Evolutionary conservation across 768 basidiomycete species (phyloP), one percentile per base, ranked within the genome.

Genomic region (Suillus hirtellus): DNA sequence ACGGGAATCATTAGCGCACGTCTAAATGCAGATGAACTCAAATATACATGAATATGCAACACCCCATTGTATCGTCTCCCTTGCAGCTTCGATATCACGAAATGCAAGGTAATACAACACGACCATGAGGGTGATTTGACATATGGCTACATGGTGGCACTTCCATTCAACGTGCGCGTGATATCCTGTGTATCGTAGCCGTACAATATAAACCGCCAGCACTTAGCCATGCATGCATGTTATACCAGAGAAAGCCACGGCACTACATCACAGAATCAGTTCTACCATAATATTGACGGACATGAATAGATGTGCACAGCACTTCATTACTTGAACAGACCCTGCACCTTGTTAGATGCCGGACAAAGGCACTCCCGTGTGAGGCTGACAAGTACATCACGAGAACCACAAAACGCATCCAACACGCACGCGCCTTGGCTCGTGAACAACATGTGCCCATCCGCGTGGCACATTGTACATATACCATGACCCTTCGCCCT

Each of bases 361-460:
- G 27, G 24, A 50, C 8, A 17, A 27, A 17, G 27, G 27, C 27
- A 50, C 27, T 50, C 27, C 8, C 14, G 9, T 17, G 49, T 10
- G 49, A 50, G 52, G 19, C 52, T 34, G 11, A 11, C 31, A 34
- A 42, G 19, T 19, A 15, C 56, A 27, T 27, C 40, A 58, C 56
- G 15, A 58, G 38, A 58, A 42, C 56, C 56, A 58, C 17, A 4
- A 58, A 58, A 58, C 56, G 38, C 40, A 40, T 42, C 6, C 11
- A 31, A 40, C 55, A 58, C 38, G 55, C 55, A 24, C 10, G 37
- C 24, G 38, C 15, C 27, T 42, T 3, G 27, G 40, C 56, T 58
- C 56, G 56, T 19, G 56, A 58, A 43, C 10, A 58, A 42, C 56
- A 58, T 58, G 56, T 42, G 56, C 40, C 27, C 38, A 31, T 17